A percentile compares a stretch with the other conserved stretches of the same genome.
Evolutionary conservation across 192 early-diverging fungal species (phyloP).

Genomic region (Bifiguratus adelaidae): DNA sequence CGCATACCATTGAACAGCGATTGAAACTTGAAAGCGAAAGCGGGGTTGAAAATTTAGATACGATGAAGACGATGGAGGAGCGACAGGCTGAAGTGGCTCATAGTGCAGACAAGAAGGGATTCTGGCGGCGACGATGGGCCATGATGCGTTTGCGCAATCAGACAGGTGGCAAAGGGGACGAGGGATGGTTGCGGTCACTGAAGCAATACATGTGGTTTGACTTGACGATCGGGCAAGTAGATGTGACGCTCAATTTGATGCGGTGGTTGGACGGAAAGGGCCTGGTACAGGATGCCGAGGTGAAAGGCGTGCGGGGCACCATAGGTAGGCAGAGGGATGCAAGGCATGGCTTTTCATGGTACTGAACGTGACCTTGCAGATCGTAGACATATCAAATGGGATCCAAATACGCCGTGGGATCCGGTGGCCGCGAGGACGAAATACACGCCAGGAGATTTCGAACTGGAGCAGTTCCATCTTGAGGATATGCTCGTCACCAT

Average conservation of each 20-base stretch:
- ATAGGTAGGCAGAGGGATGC: conserved; percentile 31
- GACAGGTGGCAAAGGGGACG: conserved; percentile 1
- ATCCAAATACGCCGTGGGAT: conserved; percentile 43
- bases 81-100: background rate
- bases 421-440: conserved; percentile 47
- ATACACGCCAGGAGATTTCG: conserved; percentile 72
- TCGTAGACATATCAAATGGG: conserved; percentile 71
- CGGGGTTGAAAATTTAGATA: conserved; percentile 1
- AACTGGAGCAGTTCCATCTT: conserved; percentile 66
- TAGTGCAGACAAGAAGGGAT: background rate
- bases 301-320: conserved; percentile 83
- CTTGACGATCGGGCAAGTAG: conserved; percentile 65
- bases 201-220: conserved; percentile 55
- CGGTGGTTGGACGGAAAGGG: conserved; percentile 84
- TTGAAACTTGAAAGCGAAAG: conserved; percentile 17
- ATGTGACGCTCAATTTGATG: conserved; percentile 78
- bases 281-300: conserved; percentile 65
- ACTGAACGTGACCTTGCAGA: conserved; percentile 22
- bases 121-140: too few species aligned
- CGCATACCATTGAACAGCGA: conserved; percentile 12
- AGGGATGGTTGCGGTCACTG: conserved; percentile 2
- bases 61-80: conserved; percentile 3
- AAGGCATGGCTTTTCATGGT: background rate
- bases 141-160: too few species aligned
- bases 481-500: conserved; percentile 86